Evolutionary conservation across 2,329 filamentous ascomycete genomes (phyloP).

Genomic region (Diaporthe capsici): DNA sequence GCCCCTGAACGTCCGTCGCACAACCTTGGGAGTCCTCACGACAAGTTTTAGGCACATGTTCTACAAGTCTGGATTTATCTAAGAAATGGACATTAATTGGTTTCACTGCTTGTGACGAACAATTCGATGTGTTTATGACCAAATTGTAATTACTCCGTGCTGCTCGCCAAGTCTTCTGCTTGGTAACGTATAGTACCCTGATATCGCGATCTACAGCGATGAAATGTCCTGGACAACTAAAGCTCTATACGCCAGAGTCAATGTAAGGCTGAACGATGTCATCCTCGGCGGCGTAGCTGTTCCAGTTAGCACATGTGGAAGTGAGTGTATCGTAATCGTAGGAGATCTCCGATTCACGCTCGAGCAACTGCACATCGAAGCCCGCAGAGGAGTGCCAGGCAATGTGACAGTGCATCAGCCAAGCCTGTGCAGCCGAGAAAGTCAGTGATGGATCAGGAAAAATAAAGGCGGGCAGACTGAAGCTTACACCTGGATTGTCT

Average conservation of each 20-base stretch:
- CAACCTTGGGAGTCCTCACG: neutral
- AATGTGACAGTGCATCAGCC: constrained; percentile 63
- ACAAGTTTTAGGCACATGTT: neutral
- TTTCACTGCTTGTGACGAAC: too few species aligned
- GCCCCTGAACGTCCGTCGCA: neutral
- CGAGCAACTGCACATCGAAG: constrained; percentile 67
- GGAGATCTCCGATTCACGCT: constrained; percentile 50
- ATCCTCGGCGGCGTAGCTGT: constrained; percentile 46
- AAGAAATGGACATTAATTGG: neutral
- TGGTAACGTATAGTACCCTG: neutral
- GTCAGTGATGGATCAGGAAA: neutral
- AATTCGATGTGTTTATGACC: too few species aligned
- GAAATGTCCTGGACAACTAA: too few species aligned
- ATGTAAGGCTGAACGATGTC: constrained; percentile 46
- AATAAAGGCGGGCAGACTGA: neutral
- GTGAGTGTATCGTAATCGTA: constrained; percentile 46
- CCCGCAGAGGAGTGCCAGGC: constrained; percentile 65
- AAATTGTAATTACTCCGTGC: too few species aligned
- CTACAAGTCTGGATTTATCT: neutral
- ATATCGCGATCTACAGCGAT: too few species aligned
- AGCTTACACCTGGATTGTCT: constrained; percentile 63
- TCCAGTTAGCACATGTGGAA: constrained; percentile 50
- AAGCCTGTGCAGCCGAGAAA: constrained; percentile 44
- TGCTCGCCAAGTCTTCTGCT: too few species aligned
- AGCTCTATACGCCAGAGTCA: constrained; percentile 51